Evolutionary conservation across 192 early-diverging fungal genomes (phyloP), one percentile per base, ranked within the genome.

Genomic region (Gryganskiella cystojenkinii): DNA sequence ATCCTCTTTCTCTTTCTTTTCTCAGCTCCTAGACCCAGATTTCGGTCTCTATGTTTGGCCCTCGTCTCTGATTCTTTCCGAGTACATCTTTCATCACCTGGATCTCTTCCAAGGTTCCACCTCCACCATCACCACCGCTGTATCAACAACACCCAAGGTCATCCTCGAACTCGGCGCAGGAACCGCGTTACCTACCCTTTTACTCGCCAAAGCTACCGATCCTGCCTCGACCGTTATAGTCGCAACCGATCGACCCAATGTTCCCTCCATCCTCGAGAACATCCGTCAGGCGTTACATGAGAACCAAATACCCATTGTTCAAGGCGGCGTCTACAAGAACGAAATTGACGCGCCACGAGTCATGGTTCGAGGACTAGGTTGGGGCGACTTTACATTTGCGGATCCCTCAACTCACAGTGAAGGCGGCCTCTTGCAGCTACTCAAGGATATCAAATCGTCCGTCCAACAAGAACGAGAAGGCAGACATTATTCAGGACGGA

Each of bases 1-100:
- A 35, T 37, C 55, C 25, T 28, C 3, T 52, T 10, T 15, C 37
- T n/a, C 15, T 30, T 42, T 15, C 5, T 43, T 20, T 45, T 27
- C 0, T 25, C 64, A 91, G 87, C 47, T 86, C 42, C 50, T 91
- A 13, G 83, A 90, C 52, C 64, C 85, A 19, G 72, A 81, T 6
- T 91, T 88, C 74, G 92, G 88, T 17, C 78, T 82, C 49, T 91
- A 93, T 68, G 61, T 92, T 45, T 95, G 93, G 93, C 92, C 92
- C 5, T 89, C 88, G 14, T 68, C 93, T 0, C 68, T 91, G 9
- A 85, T 93, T 2, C 79, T 95, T 13, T 67, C 88, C 2, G 85
- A 89, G 19, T 92, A 83, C 56, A 54, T 93, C n/a, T 83, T 70
- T 70, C 37, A 70, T 53, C 52, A 70, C 19, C 58, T 80, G 13